Conservation (phyloP, 2,329 filamentous ascomycete genomes). For the Colletotrichum truncatum region DNA sequence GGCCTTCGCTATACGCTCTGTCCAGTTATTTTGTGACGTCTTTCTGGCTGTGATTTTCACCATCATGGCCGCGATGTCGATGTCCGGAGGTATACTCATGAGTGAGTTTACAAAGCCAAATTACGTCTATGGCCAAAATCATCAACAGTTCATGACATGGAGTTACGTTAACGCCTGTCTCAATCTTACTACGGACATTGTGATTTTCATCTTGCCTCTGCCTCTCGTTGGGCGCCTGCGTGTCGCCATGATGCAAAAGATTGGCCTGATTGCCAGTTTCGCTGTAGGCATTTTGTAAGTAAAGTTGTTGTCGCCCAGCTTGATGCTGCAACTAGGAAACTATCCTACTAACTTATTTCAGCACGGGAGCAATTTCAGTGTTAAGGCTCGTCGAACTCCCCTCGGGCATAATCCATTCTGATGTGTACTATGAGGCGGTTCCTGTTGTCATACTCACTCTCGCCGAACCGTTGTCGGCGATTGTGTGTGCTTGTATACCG, state of each 20-base stretch:
- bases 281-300: constrained; percentile 27
- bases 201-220: constrained; percentile 29
- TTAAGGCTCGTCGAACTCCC: background rate
- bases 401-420: background rate
- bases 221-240: constrained; percentile 10
- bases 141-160: background rate
- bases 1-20: constrained; percentile 32
- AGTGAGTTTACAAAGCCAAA: background rate
- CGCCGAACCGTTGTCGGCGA: background rate
- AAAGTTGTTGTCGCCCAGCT: no score
- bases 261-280: constrained; percentile 15
- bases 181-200: constrained; percentile 24
- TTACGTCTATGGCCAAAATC: background rate
- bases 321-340: background rate
- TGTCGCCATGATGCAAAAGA: constrained; percentile 17
- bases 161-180: background rate
- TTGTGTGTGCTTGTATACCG: constrained; percentile 1
- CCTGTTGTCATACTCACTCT: background rate
- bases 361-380: constrained; percentile 8
- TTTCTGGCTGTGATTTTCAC: background rate
- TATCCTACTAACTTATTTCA: background rate
- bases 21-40: constrained; percentile 14
- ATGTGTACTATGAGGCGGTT: background rate
- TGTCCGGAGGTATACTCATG: background rate
- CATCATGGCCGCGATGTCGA: background rate